These are phyloP conservation scores for Glycyrrhiza uralensis DNA, from an alignment of 306 rosid genomes.

Conservation along the genomic window DNA sequence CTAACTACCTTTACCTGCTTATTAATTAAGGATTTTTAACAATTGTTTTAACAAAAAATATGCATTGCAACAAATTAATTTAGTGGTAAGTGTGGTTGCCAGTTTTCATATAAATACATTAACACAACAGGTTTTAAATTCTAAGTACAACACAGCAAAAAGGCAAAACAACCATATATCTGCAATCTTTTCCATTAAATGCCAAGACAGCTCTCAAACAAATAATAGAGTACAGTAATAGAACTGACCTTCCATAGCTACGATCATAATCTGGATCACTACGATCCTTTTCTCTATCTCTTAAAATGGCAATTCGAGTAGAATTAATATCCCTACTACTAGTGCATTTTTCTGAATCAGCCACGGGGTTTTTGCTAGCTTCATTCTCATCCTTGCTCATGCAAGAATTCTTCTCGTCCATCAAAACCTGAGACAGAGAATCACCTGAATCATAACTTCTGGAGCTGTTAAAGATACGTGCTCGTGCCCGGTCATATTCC, in stretches of 20 bases:
- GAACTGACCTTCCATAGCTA: conserved; percentile 61
- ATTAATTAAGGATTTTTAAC: not conserved
- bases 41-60: not conserved
- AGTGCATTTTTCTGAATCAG: conserved; percentile 40
- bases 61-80: no score
- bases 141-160: not conserved
- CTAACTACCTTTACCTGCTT: not conserved
- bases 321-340: conserved; percentile 40
- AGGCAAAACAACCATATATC: not conserved
- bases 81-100: not conserved
- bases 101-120: not conserved
- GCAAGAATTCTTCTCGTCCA: conserved; percentile 39
- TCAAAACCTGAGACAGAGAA: conserved; percentile 19
- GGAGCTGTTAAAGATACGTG: conserved; percentile 67
- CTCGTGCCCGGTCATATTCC: conserved; percentile 83
- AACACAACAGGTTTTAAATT: not conserved
- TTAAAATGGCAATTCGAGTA: conserved; percentile 76
- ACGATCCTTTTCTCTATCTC: conserved; percentile 84
- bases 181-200: not conserved
- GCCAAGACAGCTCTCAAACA: not conserved
- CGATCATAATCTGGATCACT: conserved; percentile 87
- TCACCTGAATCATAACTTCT: conserved; percentile 45
- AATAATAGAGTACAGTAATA: not conserved
- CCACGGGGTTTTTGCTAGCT: conserved; percentile 33
- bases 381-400: conserved; percentile 47